Base-by-base conservation (phyloP, 2,329 filamentous ascomycete species). In the Diaporthe sp. region DNA sequence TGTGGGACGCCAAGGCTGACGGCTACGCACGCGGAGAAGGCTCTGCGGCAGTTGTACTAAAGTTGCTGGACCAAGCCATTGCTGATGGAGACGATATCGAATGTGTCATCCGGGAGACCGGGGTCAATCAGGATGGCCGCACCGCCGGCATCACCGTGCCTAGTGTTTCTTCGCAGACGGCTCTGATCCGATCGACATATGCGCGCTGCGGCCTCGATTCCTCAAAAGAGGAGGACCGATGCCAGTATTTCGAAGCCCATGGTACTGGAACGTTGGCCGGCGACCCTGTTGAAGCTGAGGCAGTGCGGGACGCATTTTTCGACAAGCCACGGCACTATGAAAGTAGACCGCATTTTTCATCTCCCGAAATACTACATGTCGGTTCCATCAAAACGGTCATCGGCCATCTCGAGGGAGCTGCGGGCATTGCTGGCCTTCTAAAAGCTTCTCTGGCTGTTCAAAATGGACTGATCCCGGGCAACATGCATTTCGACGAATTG, bases 1-100 rank as follows among this genome's bases (percentile, higher is more conserved):
- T 44, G 42, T 44, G 42, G 42, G 42, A 44, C 42, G 42, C 42
- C 42, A 17, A 44, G 12, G 89, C 87, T 0, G 83, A 88, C 74
- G 89, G 89, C 0, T 91, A 90, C 77, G 87, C 84, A 82, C 88
- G 74, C 88, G 89, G 88, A 6, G 89, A 91, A 76, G 89, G 88
- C 3, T 78, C 87, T 17, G 86, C 82, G 0, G 82, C 84, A 2
- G 44, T 91, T 0, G 74, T 89, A 1, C 77, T 91, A 2, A 70
- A 75, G 37, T 10, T 17, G 34, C 61, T 75, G 0, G 6, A 19
- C 15, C 28, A 68, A 9, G 74, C 74, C 3, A 31, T 70, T 22
- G 55, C 62, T 2, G 73, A 71, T 13, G 73, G 73, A 17, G 73
- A 85, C 49, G 37, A 74, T 0, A 86, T 88, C 49, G 79, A 83